phyloP scores from a whole-genome alignment of 75 land plant genomes.

The Pseudotsuga menziesii region DNA sequence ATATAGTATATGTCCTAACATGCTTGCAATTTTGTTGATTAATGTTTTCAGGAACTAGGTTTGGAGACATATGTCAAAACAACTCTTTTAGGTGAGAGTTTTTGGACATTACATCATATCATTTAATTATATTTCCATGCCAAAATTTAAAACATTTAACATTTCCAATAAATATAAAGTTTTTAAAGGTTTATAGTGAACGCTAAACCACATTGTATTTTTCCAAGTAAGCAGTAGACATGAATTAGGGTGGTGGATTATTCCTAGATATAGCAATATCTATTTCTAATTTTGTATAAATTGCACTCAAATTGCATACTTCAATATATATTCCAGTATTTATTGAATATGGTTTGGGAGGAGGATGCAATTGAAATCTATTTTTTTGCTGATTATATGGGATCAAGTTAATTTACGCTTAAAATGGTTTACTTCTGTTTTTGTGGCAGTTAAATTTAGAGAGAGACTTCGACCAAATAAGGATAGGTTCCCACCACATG shows the following conservation, averaged over 20 bases:
- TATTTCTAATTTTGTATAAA: neutral
- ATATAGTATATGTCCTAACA: neutral
- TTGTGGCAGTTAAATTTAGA: conserved; percentile 79
- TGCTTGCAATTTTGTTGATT: neutral
- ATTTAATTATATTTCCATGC: no score
- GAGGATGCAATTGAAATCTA: conserved; percentile 5
- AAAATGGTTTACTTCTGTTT: neutral
- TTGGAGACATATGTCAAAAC: conserved; percentile 98
- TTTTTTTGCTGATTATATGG: neutral
- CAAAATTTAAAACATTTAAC: no score
- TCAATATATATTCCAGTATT: neutral
- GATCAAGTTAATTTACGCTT: neutral
- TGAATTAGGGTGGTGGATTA: neutral
- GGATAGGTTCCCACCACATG: conserved; percentile 80
- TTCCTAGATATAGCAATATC: neutral
- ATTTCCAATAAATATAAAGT: no score
- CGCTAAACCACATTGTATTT: neutral
- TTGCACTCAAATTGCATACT: neutral
- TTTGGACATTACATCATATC: neutral
- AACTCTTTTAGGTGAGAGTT: conserved; percentile 77
- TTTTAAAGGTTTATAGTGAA: no score
- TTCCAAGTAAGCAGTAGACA: neutral
- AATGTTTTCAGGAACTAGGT: conserved; percentile 75
- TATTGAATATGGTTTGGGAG: neutral
- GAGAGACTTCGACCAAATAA: conserved; percentile 82